Evolutionary conservation across 2,329 filamentous ascomycete species (phyloP).

Genomic region (Leptographium procerum): DNA sequence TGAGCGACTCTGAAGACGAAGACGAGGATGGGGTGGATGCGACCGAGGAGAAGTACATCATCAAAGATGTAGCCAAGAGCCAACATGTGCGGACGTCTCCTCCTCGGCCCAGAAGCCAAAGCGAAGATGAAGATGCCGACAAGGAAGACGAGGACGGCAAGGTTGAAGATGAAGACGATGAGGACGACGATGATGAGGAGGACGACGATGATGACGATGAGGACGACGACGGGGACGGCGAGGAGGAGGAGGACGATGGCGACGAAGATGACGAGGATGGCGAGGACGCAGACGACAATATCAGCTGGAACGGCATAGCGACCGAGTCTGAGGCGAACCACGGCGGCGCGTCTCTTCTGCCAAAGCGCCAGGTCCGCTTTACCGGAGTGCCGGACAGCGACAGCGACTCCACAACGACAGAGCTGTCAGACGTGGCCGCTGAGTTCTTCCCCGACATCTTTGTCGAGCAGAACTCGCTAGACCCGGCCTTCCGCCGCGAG

Average conservation of each 20-base stretch:
- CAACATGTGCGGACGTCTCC: conserved; percentile 28
- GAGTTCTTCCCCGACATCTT: conserved; percentile 70
- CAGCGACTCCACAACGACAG: conserved; percentile 45
- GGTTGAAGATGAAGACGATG: conserved; percentile 28
- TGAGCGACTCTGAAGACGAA: conserved; percentile 65
- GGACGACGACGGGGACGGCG: conserved; percentile 26
- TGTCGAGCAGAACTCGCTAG: conserved; percentile 60
- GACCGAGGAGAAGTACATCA: conserved; percentile 67
- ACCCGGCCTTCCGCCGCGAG: conserved; percentile 60
- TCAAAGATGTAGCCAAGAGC: conserved; percentile 31
- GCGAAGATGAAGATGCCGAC: conserved; percentile 22
- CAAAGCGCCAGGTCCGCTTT: conserved; percentile 65
- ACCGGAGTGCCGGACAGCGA: conserved; percentile 55
- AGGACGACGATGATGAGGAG: conserved; percentile 25
- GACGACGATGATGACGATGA: conserved; percentile 19
- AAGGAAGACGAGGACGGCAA: conserved; percentile 18
- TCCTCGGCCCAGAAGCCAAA: conserved; percentile 38
- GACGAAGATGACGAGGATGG: conserved; percentile 28
- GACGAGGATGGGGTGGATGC: conserved; percentile 69
- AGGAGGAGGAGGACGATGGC: conserved; percentile 26
- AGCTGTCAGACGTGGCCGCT: conserved; percentile 48
- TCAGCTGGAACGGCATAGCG: conserved; percentile 31
- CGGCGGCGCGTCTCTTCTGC: conserved; percentile 14
- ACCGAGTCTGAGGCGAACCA: conserved; percentile 24
- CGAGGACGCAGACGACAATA: conserved; percentile 26